Base-by-base conservation (phyloP, 495 filamentous ascomycete species). In the Trichoderma gamsii region DNA sequence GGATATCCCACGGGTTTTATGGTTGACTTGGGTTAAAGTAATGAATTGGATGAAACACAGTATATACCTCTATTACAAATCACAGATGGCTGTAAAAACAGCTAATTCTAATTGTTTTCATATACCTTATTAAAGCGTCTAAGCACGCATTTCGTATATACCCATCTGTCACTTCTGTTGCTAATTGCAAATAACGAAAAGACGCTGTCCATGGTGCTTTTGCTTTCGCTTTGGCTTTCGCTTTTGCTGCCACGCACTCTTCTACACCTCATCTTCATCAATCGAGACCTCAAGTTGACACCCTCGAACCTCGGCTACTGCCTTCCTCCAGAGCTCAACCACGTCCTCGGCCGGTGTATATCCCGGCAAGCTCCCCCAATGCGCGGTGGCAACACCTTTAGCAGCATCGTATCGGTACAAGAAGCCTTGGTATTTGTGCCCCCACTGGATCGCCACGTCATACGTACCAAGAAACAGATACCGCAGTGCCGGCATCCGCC, bases 1-100 rank as follows among this genome's bases (percentile, higher is more conserved):
- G 56, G 56, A 61, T 61, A 61, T 61, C 56, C 56, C 56, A 61
- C n/a, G 27, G 27, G n/a, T 23, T 61, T 61, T 12, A 61, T 61
- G 56, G 27, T 29, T 32, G 56, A 21, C 11, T 49, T 49, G 13
- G 44, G 44, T 29, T 61, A 13, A 32, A 29, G 27, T 32, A 61
- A 61, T 61, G 56, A 61, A 61, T 12, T 61, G 56, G 56, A n/a
- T 52, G 49, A 21, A 61, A 61, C 27, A 13, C 12, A 25, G 56
- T 16, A 61, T 25, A 61, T 32, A 32, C 11, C 25, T 29, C 23
- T 61, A 16, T 27, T 29, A 61, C 13, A 21, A 61, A 61, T 25
- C 56, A 61, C 23, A 29, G 6, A 4, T 13, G 0, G 8, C 56
- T 61, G n/a, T 6, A 61, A 29, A 49, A 52, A 23, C 18, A 52